Percentiles rank a stretch among this genome's conserved stretches.
These are phyloP conservation scores for Bertia moriformis DNA, from an alignment of 2,329 filamentous ascomycete species.

Conservation along the genomic window DNA sequence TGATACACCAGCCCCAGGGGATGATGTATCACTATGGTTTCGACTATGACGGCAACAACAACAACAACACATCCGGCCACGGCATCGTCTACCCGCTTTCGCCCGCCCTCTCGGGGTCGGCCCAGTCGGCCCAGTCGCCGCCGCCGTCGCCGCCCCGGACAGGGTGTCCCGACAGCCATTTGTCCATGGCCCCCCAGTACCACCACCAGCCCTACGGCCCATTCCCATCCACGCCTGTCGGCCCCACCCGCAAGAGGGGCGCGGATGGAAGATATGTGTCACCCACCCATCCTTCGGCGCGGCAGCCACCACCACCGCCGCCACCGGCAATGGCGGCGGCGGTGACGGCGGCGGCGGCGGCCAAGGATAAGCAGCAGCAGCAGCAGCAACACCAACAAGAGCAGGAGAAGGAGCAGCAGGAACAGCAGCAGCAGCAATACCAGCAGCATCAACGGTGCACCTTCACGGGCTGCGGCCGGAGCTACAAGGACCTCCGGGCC, in stretches of 20 bases:
- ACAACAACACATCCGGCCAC: conserved; percentile 2
- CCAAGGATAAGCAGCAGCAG: conserved; percentile 33
- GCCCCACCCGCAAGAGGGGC: too few relatives aligned
- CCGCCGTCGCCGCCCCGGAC: conserved; percentile 52
- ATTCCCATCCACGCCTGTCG: too few relatives aligned
- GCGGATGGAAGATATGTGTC: too few relatives aligned
- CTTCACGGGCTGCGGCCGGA: conserved; percentile 68
- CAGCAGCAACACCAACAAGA: conserved; percentile 49
- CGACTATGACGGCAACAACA: too few relatives aligned
- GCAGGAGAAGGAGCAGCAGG: conserved; percentile 46
- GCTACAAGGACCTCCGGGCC: conserved; percentile 83
- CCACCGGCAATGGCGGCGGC: conserved; percentile 48
- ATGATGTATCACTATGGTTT: too few relatives aligned
- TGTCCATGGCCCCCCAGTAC: too few relatives aligned
- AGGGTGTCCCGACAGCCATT: too few relatives aligned
- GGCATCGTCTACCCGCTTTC: conserved; percentile 31
- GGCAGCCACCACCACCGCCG: conserved; percentile 24
- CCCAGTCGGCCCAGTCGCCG: too few relatives aligned
- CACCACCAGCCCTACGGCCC: conserved; percentile 42
- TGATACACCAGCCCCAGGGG: too few relatives aligned
- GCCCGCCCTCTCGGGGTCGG: conserved; percentile 45
- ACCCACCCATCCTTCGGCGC: too few relatives aligned
- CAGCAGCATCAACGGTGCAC: conserved; percentile 60
- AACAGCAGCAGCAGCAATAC: conserved; percentile 10
- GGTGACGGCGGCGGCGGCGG: conserved; percentile 56